These are phyloP conservation scores for Tricholoma bakamatsutake DNA, from an alignment of 768 basidiomycete genomes.

Conservation along the genomic window DNA sequence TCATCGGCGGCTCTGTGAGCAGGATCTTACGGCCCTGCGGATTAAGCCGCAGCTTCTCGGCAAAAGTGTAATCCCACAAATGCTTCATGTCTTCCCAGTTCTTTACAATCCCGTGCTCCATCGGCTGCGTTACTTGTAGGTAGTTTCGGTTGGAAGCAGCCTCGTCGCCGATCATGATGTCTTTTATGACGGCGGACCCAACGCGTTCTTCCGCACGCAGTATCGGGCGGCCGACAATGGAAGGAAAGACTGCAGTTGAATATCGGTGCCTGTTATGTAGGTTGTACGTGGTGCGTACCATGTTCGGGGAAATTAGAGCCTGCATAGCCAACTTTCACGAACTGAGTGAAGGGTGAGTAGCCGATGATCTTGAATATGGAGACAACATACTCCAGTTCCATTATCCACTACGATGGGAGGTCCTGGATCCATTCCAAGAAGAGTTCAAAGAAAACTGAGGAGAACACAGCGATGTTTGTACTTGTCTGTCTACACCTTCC, in stretches of 20 bases:
- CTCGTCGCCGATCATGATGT: slow-evolving; percentile 98
- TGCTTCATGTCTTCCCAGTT: slow-evolving; percentile 99
- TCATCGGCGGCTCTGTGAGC: slow-evolving; percentile 98
- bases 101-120: slow-evolving; percentile 98
- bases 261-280: neutral
- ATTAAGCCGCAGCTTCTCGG: slow-evolving; percentile 90
- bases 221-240: slow-evolving; percentile 94
- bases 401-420: slow-evolving; percentile 78
- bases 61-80: slow-evolving; percentile 97
- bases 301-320: slow-evolving; percentile 94
- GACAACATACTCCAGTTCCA: slow-evolving; percentile 70
- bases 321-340: slow-evolving; percentile 87
- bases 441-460: neutral
- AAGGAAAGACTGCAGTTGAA: slow-evolving; percentile 73
- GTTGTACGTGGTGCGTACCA: slow-evolving; percentile 41
- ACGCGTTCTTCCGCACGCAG: slow-evolving; percentile 96
- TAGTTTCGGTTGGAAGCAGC: slow-evolving; percentile 92
- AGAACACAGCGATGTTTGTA: too few species aligned
- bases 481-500: too few species aligned
- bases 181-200: slow-evolving; percentile 81
- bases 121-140: slow-evolving; percentile 94
- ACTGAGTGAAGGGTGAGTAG: slow-evolving; percentile 37
- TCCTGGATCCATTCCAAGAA: slow-evolving; percentile 35
- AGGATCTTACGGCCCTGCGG: slow-evolving; percentile 84
- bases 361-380: slow-evolving; percentile 4